Conservation (phyloP, 805 yeast species). For the Cyberlindnera mrakii region DNA sequence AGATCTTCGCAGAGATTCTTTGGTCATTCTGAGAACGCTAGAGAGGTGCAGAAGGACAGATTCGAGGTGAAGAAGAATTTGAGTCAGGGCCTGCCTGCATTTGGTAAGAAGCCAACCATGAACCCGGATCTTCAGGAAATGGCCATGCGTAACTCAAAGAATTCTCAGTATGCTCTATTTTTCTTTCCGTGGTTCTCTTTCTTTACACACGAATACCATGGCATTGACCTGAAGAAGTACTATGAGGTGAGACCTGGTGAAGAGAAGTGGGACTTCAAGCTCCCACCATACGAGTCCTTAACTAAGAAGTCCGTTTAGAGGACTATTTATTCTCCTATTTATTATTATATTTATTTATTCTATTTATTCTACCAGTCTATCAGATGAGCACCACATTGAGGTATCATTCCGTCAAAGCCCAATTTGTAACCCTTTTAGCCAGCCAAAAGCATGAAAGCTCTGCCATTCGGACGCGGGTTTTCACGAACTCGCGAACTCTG, state of each 20-base stretch:
- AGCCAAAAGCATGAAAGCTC: too few species aligned
- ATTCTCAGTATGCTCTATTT: conserved; percentile 53
- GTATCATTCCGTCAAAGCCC: too few species aligned
- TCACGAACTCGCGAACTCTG: too few species aligned
- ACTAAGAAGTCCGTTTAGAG: conserved; percentile 13
- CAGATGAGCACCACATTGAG: too few species aligned
- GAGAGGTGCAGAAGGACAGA: conserved; percentile 70
- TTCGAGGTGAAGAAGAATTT: conserved; percentile 64
- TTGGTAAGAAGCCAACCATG: conserved; percentile 52
- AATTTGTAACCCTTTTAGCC: too few species aligned
- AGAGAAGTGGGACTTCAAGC: conserved; percentile 19
- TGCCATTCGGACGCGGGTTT: too few species aligned
- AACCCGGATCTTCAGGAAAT: conserved; percentile 66
- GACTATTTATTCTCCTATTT: conserved; percentile 4
- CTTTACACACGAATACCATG: conserved; percentile 77
- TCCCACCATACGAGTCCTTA: conserved; percentile 18
- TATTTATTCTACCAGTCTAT: not conserved
- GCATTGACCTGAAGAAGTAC: conserved; percentile 57
- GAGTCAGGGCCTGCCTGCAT: conserved; percentile 60
- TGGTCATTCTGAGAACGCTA: conserved; percentile 67
- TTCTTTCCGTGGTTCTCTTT: conserved; percentile 80
- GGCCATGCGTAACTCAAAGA: conserved; percentile 73
- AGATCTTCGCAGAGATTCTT: conserved; percentile 66
- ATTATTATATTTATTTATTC: conserved; percentile 8
- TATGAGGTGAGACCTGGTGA: conserved; percentile 23